Evolutionary conservation across 108 stramenopile species (phyloP), one percentile per base, ranked within the genome.

Genomic region (Nitzschia inconspicua): DNA sequence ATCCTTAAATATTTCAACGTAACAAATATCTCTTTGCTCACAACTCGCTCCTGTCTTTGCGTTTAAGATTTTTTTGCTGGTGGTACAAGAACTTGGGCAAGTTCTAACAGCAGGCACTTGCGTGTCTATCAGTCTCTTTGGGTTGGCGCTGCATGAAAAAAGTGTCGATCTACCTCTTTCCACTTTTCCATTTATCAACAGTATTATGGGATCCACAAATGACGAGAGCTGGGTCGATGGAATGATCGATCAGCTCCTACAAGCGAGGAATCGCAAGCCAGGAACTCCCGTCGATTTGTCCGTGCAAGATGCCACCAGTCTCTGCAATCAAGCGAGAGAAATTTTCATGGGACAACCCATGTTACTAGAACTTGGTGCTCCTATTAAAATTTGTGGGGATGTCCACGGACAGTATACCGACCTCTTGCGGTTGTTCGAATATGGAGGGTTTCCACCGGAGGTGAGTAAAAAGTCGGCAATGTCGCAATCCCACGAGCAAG

Each of bases 381-480:
- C 98, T 28, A 96, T 99, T 63, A 99, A 99, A 63, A 99, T 99
- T 62, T 99, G 98, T 64, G 98, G 98, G 18, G 95, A 97, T 74
- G 89, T 97, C 28, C 98, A 99, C 54, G 98, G 98, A 4, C 98
- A 99, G 72, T 99, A 97, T 76, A 97, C 95, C 28, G 98, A 99
- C 75, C 73, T 98, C 44, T 73, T 99, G 41, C 82, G 98, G 30
- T 70, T 98, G 37, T 99, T 99, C 76, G 97, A 99, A 75, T 95
- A 96, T 57, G 95, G 97, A 30, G 95, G 97, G 30, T 97, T 95
- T 51, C 96, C 96, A 31, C 94, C 94, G 0, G 94, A 95, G 75
- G 90, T 93, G 56, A 26, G 76, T 77, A 28, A 14, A 42, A n/a
- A n/a, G n/a, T n/a, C n/a, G n/a, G n/a, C n/a, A n/a, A n/a, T n/a